Conservation (phyloP, 2,329 filamentous ascomycete species). For the Zymoseptoria ardabiliae region DNA sequence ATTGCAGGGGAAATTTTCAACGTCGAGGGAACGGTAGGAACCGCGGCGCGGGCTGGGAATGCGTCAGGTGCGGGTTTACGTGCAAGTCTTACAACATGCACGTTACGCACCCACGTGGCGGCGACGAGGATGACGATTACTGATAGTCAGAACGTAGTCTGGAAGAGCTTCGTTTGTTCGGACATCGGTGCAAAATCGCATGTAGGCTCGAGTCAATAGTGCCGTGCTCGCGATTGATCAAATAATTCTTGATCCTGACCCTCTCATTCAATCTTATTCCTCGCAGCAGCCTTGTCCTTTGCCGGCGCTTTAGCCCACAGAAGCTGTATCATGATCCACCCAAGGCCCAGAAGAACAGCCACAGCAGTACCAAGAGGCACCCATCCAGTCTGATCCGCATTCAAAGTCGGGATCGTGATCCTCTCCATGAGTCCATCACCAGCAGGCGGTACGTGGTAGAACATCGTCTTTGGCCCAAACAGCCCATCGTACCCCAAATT, state of each 20-base stretch:
- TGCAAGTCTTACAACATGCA: no score
- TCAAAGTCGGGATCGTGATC: slow-evolving; percentile 35
- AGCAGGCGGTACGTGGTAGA: slow-evolving; percentile 59
- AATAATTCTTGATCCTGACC: background rate
- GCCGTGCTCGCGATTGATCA: no score
- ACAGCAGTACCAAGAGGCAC: slow-evolving; percentile 39
- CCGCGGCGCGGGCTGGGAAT: no score
- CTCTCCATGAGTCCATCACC: slow-evolving; percentile 8
- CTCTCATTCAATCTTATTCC: background rate
- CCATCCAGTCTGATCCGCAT: slow-evolving; percentile 29
- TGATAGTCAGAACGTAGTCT: no score
- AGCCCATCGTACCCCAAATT: slow-evolving; percentile 79
- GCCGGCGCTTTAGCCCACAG: background rate
- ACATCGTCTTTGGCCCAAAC: slow-evolving; percentile 69
- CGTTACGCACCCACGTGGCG: no score
- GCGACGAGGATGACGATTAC: no score
- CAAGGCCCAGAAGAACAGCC: slow-evolving; percentile 38
- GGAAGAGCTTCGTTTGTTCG: no score
- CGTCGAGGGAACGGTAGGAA: no score
- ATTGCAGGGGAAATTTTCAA: no score
- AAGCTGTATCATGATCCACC: slow-evolving; percentile 39
- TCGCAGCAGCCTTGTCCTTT: background rate
- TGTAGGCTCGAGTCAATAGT: no score
- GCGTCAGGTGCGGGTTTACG: no score
- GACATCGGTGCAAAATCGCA: no score